A percentile compares a stretch with the other conserved stretches of the same genome.
Conservation (phyloP, 2,329 filamentous ascomycete species). For the Alternaria arbusti region DNA sequence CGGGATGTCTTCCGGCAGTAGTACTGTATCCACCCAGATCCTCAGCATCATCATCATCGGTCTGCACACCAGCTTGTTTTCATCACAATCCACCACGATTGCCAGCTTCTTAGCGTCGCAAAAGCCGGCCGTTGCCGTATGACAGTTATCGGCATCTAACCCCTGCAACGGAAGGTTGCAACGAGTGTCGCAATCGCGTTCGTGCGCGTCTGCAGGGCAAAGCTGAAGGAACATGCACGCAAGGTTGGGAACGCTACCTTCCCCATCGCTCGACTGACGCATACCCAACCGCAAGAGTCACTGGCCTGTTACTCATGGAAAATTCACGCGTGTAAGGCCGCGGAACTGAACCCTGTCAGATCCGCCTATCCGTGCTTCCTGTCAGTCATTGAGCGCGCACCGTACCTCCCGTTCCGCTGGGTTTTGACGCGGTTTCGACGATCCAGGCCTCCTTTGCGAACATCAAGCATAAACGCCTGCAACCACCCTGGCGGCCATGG, state of each 20-base stretch:
- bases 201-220: background rate
- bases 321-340: slow-evolving; percentile 5
- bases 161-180: slow-evolving; percentile 10
- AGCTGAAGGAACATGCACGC: background rate
- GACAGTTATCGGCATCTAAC: slow-evolving; percentile 6
- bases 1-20: slow-evolving; percentile 4
- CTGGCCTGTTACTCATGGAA: slow-evolving; percentile 6
- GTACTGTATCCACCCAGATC: slow-evolving; percentile 4
- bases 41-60: background rate
- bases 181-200: slow-evolving; percentile 4
- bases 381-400: slow-evolving; percentile 9
- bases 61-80: background rate
- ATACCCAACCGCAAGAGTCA: background rate
- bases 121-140: slow-evolving; percentile 1
- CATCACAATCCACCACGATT: background rate
- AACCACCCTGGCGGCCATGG: background rate
- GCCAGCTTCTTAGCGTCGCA: slow-evolving; percentile 1
- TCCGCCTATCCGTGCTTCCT: slow-evolving; percentile 8
- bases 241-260: background rate
- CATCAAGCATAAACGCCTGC: background rate
- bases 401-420: slow-evolving; percentile 17
- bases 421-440: slow-evolving; percentile 1
- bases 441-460: slow-evolving; percentile 1
- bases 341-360: slow-evolving; percentile 7
- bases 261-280: background rate